These are phyloP conservation scores for Zelopaecilomyces penicillatus DNA, from an alignment of 2,329 filamentous ascomycete genomes.

Conservation along the genomic window DNA sequence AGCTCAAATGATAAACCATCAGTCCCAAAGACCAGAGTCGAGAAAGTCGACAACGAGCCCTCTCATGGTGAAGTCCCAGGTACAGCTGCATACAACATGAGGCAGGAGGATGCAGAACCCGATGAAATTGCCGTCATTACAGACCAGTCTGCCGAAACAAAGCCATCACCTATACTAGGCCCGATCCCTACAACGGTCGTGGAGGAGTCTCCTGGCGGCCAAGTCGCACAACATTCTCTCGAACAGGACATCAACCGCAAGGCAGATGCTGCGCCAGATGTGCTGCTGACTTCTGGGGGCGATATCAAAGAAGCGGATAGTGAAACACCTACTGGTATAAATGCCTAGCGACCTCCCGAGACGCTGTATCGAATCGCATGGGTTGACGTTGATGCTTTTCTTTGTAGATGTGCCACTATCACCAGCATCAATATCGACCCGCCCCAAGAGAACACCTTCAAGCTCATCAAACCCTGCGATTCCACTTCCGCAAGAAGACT, in stretches of 20 bases:
- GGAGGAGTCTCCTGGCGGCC: conserved; percentile 40
- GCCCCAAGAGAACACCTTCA: conserved; percentile 24
- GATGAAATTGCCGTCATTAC: conserved; percentile 49
- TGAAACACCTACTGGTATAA: conserved; percentile 21
- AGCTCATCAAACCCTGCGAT: conserved; percentile 12
- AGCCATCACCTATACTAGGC: conserved; percentile 15
- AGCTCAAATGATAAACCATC: conserved; percentile 39
- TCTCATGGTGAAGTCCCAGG: conserved; percentile 54
- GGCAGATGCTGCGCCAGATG: conserved; percentile 46
- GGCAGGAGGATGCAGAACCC: conserved; percentile 49
- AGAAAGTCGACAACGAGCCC: conserved; percentile 44
- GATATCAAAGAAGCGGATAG: conserved; percentile 24
- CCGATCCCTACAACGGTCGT: conserved; percentile 42
- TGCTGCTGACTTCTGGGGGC: conserved; percentile 39
- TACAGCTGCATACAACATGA: conserved; percentile 47
- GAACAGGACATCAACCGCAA: conserved; percentile 37
- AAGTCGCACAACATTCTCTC: conserved; percentile 32
- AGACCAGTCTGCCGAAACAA: conserved; percentile 16
- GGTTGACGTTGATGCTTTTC: conserved; percentile 17
- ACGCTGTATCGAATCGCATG: conserved; percentile 9
- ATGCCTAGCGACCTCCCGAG: conserved; percentile 14
- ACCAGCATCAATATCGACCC: conserved; percentile 21
- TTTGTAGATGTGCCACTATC: conserved; percentile 18
- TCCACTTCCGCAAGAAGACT: conserved; percentile 15
- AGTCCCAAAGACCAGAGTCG: conserved; percentile 50